Base-by-base conservation (phyloP, 2,329 filamentous ascomycete genomes). In the Penicillium brevicompactum region DNA sequence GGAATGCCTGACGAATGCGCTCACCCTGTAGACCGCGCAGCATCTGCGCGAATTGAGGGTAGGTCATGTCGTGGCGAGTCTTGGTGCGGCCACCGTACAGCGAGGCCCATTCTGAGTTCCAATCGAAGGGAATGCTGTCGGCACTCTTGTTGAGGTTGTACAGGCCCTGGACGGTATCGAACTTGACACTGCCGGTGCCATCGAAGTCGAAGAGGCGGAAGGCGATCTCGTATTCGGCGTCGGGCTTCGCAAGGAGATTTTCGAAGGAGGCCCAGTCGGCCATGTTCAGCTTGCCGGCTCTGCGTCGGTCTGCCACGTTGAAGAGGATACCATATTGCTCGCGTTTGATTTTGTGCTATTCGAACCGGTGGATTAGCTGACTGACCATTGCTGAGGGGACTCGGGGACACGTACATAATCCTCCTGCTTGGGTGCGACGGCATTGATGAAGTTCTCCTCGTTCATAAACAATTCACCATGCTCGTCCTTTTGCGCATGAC, bases 191-290 rank as follows among this genome's bases (percentile, higher is more conserved):
- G 58, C 94, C 94, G 18, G 86, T 89, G 58, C 90, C 85, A 49
- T 93, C 87, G 66, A 91, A 83, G 71, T 97, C 93, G 76, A 99
- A 99, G 52, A 99, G 84, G 67, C 94, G 90, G 79, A 97, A 99
- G 14, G 94, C 93, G 67, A 99, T 96, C 76, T 97, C 92, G 78
- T 99, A 99, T 79, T 99, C 94, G 74, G 94, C 94, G 71, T 97
- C 94, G 59, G 94, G 90, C 78, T 97, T 97, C 65, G 84, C 83
- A 56, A 99, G 87, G 60, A 99, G 84, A 79, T 96, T 95, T 78
- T 97, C 91, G 76, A 97, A 99, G 61, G 89, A 88, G 45, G 84
- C 87, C 92, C 93, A 99, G 78, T 99, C 94, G 57, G 86, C 81
- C 51, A 97, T 79, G 65, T 80, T 89, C 65, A 99, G 82, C 66